Evolutionary conservation across 176 grass and related monocot species (phyloP).

Genomic region (Thalia dealbata): DNA sequence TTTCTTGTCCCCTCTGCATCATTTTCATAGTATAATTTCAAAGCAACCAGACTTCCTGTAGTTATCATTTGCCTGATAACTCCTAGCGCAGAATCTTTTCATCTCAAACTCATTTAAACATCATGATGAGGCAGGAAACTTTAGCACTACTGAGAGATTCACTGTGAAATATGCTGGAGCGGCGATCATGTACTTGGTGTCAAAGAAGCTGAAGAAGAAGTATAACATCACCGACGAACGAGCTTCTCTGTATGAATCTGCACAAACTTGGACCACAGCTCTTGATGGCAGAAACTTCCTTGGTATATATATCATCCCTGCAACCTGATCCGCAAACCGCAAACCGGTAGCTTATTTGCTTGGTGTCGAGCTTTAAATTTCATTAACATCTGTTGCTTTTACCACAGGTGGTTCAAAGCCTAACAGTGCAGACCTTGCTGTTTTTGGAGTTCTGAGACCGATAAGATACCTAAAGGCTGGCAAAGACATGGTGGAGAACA

Average conservation of each 20-base stretch:
- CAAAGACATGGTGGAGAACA: constrained; percentile 88
- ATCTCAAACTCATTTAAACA: background rate
- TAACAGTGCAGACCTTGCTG: constrained; percentile 86
- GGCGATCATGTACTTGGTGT: constrained; percentile 82
- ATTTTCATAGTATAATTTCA: too few relatives aligned
- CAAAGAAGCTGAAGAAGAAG: constrained; percentile 91
- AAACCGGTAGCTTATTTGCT: background rate
- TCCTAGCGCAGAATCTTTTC: too few relatives aligned
- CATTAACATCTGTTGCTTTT: background rate
- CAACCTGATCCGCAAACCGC: too few relatives aligned
- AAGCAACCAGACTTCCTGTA: too few relatives aligned
- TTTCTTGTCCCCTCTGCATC: too few relatives aligned
- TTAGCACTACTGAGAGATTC: constrained; percentile 62
- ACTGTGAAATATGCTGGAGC: constrained; percentile 85
- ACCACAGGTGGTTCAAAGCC: constrained; percentile 67
- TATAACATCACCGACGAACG: constrained; percentile 84
- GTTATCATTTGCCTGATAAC: too few relatives aligned
- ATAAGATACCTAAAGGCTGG: constrained; percentile 68
- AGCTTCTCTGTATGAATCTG: constrained; percentile 66
- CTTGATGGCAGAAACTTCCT: constrained; percentile 79
- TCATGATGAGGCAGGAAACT: constrained; percentile 51
- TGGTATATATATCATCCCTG: constrained; percentile 41
- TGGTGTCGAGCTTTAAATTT: background rate
- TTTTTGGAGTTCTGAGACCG: constrained; percentile 84
- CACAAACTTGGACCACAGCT: constrained; percentile 66